Base-by-base conservation (phyloP, 1,139 yeast genomes). In the Candida sp. region DNA sequence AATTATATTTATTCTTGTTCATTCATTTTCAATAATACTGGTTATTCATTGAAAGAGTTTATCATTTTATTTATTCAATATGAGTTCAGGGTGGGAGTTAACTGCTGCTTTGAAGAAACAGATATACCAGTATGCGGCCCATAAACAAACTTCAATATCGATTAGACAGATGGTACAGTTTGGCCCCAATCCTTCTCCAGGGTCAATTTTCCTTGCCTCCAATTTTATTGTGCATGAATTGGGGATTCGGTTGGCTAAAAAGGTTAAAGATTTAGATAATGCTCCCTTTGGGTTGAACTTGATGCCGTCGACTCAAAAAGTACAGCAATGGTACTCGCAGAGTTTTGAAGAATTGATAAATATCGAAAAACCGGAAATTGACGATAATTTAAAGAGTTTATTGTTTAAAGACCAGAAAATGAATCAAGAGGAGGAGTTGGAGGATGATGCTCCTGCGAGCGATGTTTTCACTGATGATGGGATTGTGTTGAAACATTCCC, bases 141-240 rank as follows among this genome's bases (percentile, higher is more conserved):
- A 82, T 53, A 87, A 89, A 22, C 95, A 93, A 47, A 87, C 96
- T 1, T 90, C 95, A 1, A 88, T 89, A 5, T 84, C 91, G 3
- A 68, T 89, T 48, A 73, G 90, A 46, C 96, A 87, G 61, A 88
- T 89, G 96, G 96, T 89, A n/a, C 93, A 87, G 60, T 87, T 88
- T 66, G 96, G 97, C 3, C 82, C 84, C 8, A 71, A 76, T 40
- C 93, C 96, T 3, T 75, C 80, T 25, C 88, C 87, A 12, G 96
- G 95, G 2, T 81, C 88, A 6, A 70, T 89, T 38, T 89, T 86
- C 60, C 75, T 88, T 43, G 96, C 96, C 1, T 85, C 93, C 11
- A 88, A 85, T 61, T 89, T 89, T 61, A 83, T 88, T 11, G 89
- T 87, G 2, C 90, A 87, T 57, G 97, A 90, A 61, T 74, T 90